Base-by-base conservation (phyloP, 129 eudicot species). In the Sambucus nigra region DNA sequence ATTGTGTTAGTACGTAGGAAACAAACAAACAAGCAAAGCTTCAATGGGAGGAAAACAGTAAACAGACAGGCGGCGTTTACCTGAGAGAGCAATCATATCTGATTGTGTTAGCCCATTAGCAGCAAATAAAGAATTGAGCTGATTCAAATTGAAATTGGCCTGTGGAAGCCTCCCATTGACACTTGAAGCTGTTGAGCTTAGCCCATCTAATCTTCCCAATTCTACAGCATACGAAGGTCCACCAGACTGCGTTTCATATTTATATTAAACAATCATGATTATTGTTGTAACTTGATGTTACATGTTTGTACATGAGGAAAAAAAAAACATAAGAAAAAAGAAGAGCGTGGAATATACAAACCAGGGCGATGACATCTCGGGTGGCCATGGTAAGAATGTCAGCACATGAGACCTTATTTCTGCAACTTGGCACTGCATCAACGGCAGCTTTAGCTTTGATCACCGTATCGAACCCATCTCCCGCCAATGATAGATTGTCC, bases 71-170 rank as follows among this genome's bases (percentile, higher is more conserved):
- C n/a, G n/a, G n/a, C 13, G 11, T 1, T 42, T 74, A 87, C 96
- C 97, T 47, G 97, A 89, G 31, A 89, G 94, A 7, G 98, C 95
- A 67, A 84, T 80, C 98, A 84, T 89, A 59, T 89, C 95, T 0
- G 68, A 35, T 66, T 78, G 95, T 58, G 69, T 70, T 26, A 84
- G 72, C 15, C 93, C 93, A 46, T 73, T 48, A 5, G 73, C 53
- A 25, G 88, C 78, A 78, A 88, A 88, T 61, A 88, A 31, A 53
- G 83, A 20, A 53, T 73, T 89, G 25, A 84, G 95, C 52, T 78
- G 87, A 69, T 73, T 38, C 69, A 89, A 63, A 25, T 74, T 78
- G 84, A 78, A 64, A 14, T 45, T 69, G 7, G 95, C 74, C 23
- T 84, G 64, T 0, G 98, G 98, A 57, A 89, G 76, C 49, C 73